Conservation (phyloP, 208 protist species). For the Herpetomonas muscarum region DNA sequence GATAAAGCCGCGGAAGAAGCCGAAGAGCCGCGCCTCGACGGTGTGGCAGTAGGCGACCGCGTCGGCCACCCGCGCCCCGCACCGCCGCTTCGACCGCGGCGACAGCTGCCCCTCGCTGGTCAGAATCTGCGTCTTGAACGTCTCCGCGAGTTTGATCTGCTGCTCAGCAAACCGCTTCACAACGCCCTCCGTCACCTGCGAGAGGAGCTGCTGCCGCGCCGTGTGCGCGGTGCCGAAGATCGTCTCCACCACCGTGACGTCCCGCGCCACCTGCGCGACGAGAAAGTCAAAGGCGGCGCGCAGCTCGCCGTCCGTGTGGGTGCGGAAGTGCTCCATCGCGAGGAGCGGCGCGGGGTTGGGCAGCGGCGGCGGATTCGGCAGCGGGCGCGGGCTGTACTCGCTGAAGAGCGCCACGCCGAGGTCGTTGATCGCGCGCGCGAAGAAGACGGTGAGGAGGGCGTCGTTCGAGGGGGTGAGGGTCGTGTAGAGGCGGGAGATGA, state of each 20-base stretch:
- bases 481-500: conserved; percentile 67
- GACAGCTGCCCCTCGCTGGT: conserved; percentile 55
- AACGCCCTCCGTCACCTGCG: conserved; percentile 68
- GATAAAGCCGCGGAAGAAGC: conserved; percentile 62
- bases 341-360: conserved; percentile 21
- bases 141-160: conserved; percentile 76
- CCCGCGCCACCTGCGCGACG: conserved; percentile 56
- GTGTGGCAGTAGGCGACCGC: conserved; percentile 75
- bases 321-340: conserved; percentile 70
- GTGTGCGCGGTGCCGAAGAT: conserved; percentile 76
- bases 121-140: conserved; percentile 41
- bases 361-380: conserved; percentile 49
- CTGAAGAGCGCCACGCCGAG: conserved; percentile 62
- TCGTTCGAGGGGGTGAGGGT: conserved; percentile 66
- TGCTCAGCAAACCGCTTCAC: conserved; percentile 75
- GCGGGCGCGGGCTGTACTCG: conserved; percentile 58
- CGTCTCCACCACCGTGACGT: conserved; percentile 78
- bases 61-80: conserved; percentile 52
- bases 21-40: conserved; percentile 57
- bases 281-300: conserved; percentile 62
- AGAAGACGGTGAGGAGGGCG: conserved; percentile 65
- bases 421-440: conserved; percentile 64
- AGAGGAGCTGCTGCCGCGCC: conserved; percentile 75
- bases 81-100: conserved; percentile 57
- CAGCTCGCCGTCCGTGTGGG: conserved; percentile 49